Conservation (phyloP, 148 eudicot genomes). For the Chenopodium berlandieri region DNA sequence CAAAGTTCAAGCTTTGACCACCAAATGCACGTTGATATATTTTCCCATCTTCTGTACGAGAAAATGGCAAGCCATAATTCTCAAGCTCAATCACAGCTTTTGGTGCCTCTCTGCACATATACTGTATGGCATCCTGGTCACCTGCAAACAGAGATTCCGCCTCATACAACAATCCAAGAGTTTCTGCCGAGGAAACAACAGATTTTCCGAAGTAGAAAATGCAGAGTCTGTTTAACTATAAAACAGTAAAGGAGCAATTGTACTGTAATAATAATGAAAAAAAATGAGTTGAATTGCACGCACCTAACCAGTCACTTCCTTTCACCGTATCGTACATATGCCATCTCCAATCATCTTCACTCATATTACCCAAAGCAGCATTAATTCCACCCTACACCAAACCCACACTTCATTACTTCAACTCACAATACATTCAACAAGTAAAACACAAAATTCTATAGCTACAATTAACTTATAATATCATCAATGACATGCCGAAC, state of each 20-base stretch:
- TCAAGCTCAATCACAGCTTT: constrained; percentile 99
- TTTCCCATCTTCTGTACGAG: constrained; percentile 97
- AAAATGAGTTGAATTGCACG: not conserved
- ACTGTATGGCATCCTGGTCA: constrained; percentile 98
- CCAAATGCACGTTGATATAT: constrained; percentile 99
- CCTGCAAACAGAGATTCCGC: constrained; percentile 43
- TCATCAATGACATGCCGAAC: not conserved
- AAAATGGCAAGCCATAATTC: constrained; percentile 96
- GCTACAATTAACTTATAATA: not conserved
- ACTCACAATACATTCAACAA: not conserved
- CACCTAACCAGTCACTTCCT: constrained; percentile 99
- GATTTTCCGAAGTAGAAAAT: not conserved
- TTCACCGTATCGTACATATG: constrained; percentile 99
- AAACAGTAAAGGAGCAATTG: not conserved
- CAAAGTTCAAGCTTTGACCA: constrained; percentile 96
- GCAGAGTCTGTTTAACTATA: not conserved
- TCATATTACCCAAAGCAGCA: constrained; percentile 99
- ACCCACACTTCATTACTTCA: constrained; percentile 8
- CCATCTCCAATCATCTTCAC: constrained; percentile 99
- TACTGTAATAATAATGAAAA: not conserved
- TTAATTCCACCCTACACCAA: constrained; percentile 90
- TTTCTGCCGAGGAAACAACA: not conserved
- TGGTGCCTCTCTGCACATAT: constrained; percentile 99
- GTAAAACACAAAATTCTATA: too few species aligned
- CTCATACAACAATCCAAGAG: not conserved